Conservation (phyloP, 2,329 filamentous ascomycete species). For the Neoascochyta sp. region DNA sequence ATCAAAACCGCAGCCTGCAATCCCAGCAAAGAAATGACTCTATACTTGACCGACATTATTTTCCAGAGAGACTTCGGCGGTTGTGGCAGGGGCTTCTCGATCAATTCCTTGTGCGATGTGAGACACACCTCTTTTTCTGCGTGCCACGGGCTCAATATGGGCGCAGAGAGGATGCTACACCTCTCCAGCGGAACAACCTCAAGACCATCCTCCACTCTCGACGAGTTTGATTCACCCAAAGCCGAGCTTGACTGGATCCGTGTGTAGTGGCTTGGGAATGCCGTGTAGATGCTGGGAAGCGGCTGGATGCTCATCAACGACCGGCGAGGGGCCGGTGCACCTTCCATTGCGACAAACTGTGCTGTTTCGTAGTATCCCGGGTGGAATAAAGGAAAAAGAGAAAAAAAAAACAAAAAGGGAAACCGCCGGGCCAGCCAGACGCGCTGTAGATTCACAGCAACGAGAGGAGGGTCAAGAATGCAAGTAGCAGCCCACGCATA, state of each 20-base stretch:
- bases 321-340: slow-evolving; percentile 19
- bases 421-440: no score
- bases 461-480: no score
- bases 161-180: slow-evolving; percentile 19
- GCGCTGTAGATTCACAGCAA: no score
- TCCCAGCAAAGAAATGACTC: slow-evolving; percentile 18
- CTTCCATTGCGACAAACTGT: no score
- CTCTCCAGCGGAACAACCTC: slow-evolving; percentile 31
- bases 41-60: slow-evolving; percentile 16
- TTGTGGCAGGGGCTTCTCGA: slow-evolving; percentile 24
- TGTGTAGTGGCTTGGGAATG: slow-evolving; percentile 15
- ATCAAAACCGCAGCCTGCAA: slow-evolving; percentile 18
- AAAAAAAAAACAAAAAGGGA: no score
- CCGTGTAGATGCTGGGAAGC: slow-evolving; percentile 28
- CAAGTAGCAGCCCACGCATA: no score
- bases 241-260: slow-evolving; percentile 7
- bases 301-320: slow-evolving; percentile 21
- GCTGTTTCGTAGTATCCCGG: no score
- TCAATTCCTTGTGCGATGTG: slow-evolving; percentile 1
- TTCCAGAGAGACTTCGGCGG: slow-evolving; percentile 21
- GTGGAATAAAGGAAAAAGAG: no score
- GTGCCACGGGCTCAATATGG: slow-evolving; percentile 23
- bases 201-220: slow-evolving; percentile 25
- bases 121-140: slow-evolving; percentile 30
- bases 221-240: slow-evolving; percentile 10